phyloP scores from a whole-genome alignment of 2,329 filamentous ascomycete species.

The Cytospora mali region DNA sequence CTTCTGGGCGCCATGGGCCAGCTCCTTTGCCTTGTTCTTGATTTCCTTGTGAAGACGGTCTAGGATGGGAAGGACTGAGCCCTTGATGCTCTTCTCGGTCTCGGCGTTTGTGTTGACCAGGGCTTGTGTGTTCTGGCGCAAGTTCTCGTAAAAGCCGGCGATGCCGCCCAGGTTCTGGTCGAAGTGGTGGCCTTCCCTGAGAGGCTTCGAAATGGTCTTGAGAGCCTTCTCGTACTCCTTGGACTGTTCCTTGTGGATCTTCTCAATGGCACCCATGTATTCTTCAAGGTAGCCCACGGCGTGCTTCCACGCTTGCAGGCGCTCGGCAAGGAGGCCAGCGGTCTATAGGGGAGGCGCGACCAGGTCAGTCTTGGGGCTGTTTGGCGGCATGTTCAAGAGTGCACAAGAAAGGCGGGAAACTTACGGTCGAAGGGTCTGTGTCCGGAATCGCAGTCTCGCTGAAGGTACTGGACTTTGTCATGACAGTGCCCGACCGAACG shows the following conservation, averaged over 20 bases:
- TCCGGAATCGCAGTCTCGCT: conserved; percentile 63
- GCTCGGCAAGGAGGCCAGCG: conserved; percentile 79
- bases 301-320: conserved; percentile 94
- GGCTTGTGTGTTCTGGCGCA: conserved; percentile 88
- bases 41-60: conserved; percentile 93
- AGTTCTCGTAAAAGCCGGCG: conserved; percentile 89
- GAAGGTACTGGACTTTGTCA: conserved; percentile 40
- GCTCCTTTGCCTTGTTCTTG: conserved; percentile 93
- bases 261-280: conserved; percentile 83
- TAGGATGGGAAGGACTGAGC: conserved; percentile 82
- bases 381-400: background rate
- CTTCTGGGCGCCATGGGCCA: conserved; percentile 79
- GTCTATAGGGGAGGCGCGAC: conserved; percentile 55
- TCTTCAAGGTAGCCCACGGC: conserved; percentile 89
- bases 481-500: conserved; percentile 29
- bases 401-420: conserved; percentile 37
- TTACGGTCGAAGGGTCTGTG: conserved; percentile 59
- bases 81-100: conserved; percentile 88
- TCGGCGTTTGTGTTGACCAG: conserved; percentile 88
- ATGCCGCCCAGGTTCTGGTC: conserved; percentile 86
- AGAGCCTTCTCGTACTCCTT: conserved; percentile 96
- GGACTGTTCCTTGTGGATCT: conserved; percentile 78
- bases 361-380: conserved; percentile 9
- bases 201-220: conserved; percentile 86
- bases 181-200: conserved; percentile 91